Evolutionary conservation across 192 early-diverging fungal genomes (phyloP).

Genomic region (Rhizoclosmatium sp.): DNA sequence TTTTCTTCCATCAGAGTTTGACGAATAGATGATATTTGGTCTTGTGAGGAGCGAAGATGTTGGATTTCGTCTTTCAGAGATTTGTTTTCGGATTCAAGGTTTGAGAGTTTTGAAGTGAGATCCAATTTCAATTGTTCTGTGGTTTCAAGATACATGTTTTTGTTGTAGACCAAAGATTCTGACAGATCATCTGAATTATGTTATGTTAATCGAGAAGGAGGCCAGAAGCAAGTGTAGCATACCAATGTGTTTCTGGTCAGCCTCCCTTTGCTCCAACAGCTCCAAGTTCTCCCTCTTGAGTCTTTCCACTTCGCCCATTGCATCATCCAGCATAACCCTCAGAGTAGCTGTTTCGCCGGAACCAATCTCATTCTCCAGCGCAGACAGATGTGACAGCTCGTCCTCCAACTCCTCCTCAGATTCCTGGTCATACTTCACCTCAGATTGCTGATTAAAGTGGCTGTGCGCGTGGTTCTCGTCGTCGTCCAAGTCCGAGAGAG

Average conservation of each 20-base stretch:
- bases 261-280: neutral
- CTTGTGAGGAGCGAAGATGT: constrained; percentile 8
- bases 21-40: constrained; percentile 49
- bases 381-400: neutral
- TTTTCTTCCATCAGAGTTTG: constrained; percentile 50
- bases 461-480: neutral
- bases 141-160: neutral
- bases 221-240: neutral
- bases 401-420: neutral
- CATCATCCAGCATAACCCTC: constrained; percentile 8
- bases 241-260: neutral
- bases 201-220: neutral
- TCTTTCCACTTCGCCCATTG: constrained; percentile 1
- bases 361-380: neutral
- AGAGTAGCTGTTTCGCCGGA: neutral
- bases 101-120: neutral
- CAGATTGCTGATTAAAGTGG: neutral
- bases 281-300: neutral
- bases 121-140: neutral
- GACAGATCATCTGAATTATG: neutral
- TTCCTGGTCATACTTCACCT: neutral
- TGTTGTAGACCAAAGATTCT: neutral
- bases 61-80: constrained; percentile 6
- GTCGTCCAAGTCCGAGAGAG: neutral
- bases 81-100: neutral